Evolutionary conservation across 73 alveolate genomes (phyloP).

Genomic region (Paramecium caudatum): DNA sequence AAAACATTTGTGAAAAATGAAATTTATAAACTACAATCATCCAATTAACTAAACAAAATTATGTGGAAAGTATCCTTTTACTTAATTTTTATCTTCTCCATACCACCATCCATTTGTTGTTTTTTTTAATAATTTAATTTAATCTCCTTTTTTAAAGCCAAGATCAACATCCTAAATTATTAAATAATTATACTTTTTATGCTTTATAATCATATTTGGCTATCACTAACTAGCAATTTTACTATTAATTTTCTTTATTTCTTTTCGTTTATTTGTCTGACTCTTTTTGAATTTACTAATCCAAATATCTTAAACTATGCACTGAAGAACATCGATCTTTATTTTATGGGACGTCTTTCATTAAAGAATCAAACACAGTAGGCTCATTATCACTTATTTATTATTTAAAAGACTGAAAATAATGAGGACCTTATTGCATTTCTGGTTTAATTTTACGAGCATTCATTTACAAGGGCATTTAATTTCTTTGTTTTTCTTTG

Average conservation of each 20-base stretch:
- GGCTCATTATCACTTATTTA: conserved; percentile 10
- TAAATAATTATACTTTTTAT: background rate
- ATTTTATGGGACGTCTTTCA: conserved; percentile 3
- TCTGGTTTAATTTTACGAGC: background rate
- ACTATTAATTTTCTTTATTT: conserved; percentile 35
- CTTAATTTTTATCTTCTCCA: conserved; percentile 10
- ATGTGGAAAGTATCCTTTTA: conserved; percentile 35
- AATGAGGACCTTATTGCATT: conserved; percentile 1
- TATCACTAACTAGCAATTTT: background rate
- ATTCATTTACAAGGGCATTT: conserved; percentile 46
- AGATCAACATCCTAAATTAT: conserved; percentile 47
- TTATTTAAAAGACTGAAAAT: conserved; percentile 51
- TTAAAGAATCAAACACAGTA: conserved; percentile 45
- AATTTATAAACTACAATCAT: conserved; percentile 38
- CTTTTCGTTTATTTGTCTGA: conserved; percentile 35
- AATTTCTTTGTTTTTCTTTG: conserved; percentile 5
- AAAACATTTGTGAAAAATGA: background rate
- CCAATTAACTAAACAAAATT: conserved; percentile 34
- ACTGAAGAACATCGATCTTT: conserved; percentile 63
- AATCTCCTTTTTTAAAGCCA: conserved; percentile 51
- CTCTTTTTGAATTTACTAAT: conserved; percentile 43
- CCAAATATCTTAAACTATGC: conserved; percentile 61
- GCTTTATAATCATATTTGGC: conserved; percentile 68
- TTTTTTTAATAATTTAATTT: conserved; percentile 23
- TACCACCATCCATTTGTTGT: conserved; percentile 61